These are phyloP conservation scores for Curvularia hawaiiensis DNA, from an alignment of 2,329 filamentous ascomycete genomes.

Conservation along the genomic window DNA sequence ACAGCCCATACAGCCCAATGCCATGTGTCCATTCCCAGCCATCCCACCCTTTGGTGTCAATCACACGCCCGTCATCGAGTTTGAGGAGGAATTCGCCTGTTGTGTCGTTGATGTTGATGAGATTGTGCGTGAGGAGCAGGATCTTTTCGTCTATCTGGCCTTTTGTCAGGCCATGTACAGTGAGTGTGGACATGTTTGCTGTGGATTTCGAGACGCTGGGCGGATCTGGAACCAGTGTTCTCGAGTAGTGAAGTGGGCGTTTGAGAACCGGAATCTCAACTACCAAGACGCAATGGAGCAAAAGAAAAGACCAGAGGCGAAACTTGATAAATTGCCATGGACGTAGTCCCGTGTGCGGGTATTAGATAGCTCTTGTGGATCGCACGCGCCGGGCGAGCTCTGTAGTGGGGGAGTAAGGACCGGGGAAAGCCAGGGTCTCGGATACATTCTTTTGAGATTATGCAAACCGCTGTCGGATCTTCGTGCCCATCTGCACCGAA, in stretches of 20 bases:
- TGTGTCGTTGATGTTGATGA: conserved; percentile 77
- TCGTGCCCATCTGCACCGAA: conserved; percentile 33
- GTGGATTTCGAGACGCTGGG: neutral
- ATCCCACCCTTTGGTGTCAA: conserved; percentile 85
- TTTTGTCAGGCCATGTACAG: conserved; percentile 49
- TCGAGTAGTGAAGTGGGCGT: neutral
- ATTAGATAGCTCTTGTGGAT: conserved; percentile 8
- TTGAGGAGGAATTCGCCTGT: conserved; percentile 75
- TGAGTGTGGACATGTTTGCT: conserved; percentile 48
- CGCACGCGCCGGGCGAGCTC: conserved; percentile 13
- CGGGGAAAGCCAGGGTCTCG: conserved; percentile 16
- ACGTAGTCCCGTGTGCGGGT: conserved; percentile 9
- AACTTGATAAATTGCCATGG: conserved; percentile 1
- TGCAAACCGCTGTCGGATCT: conserved; percentile 16
- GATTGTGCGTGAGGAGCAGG: conserved; percentile 70
- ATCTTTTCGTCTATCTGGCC: conserved; percentile 61
- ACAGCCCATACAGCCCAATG: conserved; percentile 79
- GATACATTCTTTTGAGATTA: conserved; percentile 7
- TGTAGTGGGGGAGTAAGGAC: conserved; percentile 14
- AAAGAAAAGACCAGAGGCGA: neutral
- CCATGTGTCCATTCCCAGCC: conserved; percentile 86
- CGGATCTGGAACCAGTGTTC: neutral
- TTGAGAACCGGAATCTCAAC: neutral
- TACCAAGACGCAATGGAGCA: neutral
- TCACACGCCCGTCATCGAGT: conserved; percentile 73